A percentile compares a stretch with the other conserved stretches of the same genome.
These are phyloP conservation scores for Thalassiosira exigua DNA, from an alignment of 352 stramenopile species.

Conservation along the genomic window DNA sequence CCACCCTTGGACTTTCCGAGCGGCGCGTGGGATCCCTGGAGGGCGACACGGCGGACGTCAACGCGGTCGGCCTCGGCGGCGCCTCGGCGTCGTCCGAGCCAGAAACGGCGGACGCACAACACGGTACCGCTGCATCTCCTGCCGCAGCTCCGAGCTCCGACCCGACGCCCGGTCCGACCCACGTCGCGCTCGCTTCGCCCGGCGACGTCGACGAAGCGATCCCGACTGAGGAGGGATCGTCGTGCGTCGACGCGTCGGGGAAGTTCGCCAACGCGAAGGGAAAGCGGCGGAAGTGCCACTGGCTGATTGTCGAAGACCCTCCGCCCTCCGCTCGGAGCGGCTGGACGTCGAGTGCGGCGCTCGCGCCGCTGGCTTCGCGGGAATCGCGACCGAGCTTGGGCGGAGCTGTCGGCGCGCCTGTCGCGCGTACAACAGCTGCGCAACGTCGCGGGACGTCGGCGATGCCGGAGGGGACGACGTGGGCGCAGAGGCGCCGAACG, in stretches of 20 bases:
- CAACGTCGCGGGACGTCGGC: not conserved
- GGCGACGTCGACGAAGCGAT: not conserved
- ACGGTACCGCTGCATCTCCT: not conserved
- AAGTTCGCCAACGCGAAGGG: constrained; percentile 18
- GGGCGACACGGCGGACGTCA: too few species aligned
- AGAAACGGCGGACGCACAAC: too few species aligned
- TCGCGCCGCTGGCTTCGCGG: not conserved
- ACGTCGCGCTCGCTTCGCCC: not conserved
- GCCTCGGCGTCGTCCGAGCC: too few species aligned
- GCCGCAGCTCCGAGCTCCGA: not conserved
- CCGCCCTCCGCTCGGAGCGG: not conserved
- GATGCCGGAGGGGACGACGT: not conserved
- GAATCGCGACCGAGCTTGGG: constrained; percentile 37
- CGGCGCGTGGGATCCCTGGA: too few species aligned
- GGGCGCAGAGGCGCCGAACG: not conserved
- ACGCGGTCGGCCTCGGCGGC: too few species aligned
- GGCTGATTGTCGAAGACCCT: constrained; percentile 15
- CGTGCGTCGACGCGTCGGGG: constrained; percentile 26
- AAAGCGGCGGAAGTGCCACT: constrained; percentile 34
- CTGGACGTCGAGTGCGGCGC: constrained; percentile 39
- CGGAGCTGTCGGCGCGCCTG: constrained; percentile 35
- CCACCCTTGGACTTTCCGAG: not conserved
- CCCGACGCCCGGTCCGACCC: not conserved
- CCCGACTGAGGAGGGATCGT: constrained; percentile 1
- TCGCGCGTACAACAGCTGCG: constrained; percentile 43